Conservation (phyloP, 2,329 filamentous ascomycete genomes). For the Nannizziopsis arthrosporioides region DNA sequence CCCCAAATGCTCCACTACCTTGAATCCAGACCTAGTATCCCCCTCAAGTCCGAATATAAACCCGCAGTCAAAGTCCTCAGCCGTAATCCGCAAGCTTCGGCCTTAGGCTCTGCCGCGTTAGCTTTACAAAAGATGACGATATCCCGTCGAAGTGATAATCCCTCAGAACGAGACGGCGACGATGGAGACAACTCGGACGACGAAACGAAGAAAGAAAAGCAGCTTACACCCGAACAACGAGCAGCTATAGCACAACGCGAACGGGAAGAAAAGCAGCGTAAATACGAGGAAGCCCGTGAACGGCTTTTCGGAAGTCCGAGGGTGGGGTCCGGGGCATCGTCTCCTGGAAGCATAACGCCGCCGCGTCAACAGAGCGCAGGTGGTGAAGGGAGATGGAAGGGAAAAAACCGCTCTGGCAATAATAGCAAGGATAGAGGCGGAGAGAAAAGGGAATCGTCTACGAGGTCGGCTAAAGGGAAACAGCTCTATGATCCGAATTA, state of each 20-base stretch:
- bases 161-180: slow-evolving; percentile 9
- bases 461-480: slow-evolving; percentile 28
- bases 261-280: slow-evolving; percentile 76
- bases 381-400: slow-evolving; percentile 34
- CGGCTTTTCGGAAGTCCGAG: slow-evolving; percentile 63
- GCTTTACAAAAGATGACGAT: slow-evolving; percentile 39
- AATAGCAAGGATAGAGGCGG: slow-evolving; percentile 29
- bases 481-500: slow-evolving; percentile 72
- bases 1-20: slow-evolving; percentile 65
- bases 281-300: slow-evolving; percentile 79
- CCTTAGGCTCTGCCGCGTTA: slow-evolving; percentile 33
- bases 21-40: slow-evolving; percentile 50
- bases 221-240: slow-evolving; percentile 63
- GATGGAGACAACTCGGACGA: slow-evolving; percentile 33
- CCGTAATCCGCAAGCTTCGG: slow-evolving; percentile 54
- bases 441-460: slow-evolving; percentile 36
- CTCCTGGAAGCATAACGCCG: slow-evolving; percentile 51
- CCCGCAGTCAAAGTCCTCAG: slow-evolving; percentile 73
- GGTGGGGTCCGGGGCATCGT: slow-evolving; percentile 38
- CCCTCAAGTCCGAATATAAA: slow-evolving; percentile 62
- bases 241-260: slow-evolving; percentile 66
- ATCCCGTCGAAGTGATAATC: slow-evolving; percentile 12
- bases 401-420: slow-evolving; percentile 19
- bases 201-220: slow-evolving; percentile 31
- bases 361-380: slow-evolving; percentile 36